phyloP scores from a whole-genome alignment of 2,329 filamentous ascomycete genomes.

The Diaporthe sp. region DNA sequence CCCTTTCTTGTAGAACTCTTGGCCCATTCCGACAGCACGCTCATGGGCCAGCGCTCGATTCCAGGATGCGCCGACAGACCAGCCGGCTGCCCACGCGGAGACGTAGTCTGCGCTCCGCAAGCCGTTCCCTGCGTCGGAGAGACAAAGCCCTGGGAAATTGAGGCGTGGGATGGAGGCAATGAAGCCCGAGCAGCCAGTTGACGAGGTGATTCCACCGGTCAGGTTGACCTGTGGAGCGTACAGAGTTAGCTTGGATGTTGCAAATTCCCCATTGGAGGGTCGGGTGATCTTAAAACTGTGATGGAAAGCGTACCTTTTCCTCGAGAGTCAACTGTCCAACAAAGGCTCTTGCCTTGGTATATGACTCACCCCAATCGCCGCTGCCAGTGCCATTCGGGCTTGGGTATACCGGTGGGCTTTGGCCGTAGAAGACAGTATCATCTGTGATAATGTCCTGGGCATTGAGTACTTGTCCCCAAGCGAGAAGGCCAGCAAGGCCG shows the following conservation, averaged over 20 bases:
- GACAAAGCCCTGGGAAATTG: conserved; percentile 59
- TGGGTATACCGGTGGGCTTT: conserved; percentile 38
- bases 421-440: conserved; percentile 38
- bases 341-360: conserved; percentile 75
- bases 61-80: conserved; percentile 68
- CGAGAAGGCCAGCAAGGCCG: conserved; percentile 35
- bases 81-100: conserved; percentile 56
- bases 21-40: conserved; percentile 79
- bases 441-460: conserved; percentile 40
- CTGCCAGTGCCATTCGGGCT: conserved; percentile 36
- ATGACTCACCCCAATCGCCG: conserved; percentile 76
- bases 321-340: conserved; percentile 79
- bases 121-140: conserved; percentile 60
- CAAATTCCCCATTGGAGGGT: too few species aligned
- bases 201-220: conserved; percentile 73
- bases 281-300: too few species aligned
- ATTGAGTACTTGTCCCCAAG: conserved; percentile 13
- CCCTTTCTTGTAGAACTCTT: conserved; percentile 80
- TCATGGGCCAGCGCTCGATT: conserved; percentile 77
- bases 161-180: conserved; percentile 55
- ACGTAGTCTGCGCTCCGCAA: conserved; percentile 59
- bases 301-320: conserved; percentile 69
- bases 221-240: conserved; percentile 69
- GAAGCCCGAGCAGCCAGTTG: conserved; percentile 62
- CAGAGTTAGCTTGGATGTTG: conserved; percentile 40